Conservation (phyloP, 1,284 basidiomycete genomes). For the Sporisorium scitamineum region DNA sequence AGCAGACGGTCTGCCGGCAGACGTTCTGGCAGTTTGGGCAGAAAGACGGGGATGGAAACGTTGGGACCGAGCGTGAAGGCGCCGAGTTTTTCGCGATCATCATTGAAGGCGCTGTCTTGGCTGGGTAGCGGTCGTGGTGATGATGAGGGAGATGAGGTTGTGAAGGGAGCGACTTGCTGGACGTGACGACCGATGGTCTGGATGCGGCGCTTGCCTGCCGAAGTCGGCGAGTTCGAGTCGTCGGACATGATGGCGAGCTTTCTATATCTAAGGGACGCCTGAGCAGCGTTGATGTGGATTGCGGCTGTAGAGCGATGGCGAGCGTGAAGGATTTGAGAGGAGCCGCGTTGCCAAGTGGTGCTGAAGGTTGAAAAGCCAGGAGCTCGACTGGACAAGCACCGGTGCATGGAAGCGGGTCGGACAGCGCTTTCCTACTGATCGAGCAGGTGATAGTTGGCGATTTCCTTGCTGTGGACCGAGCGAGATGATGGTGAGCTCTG, state of each 20-base stretch:
- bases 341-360: background rate
- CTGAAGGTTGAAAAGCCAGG: conserved; percentile 5
- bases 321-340: conserved; percentile 1
- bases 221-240: conserved; percentile 25
- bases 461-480: no score
- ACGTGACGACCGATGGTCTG: conserved; percentile 45
- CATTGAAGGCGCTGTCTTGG: conserved; percentile 10
- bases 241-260: conserved; percentile 20
- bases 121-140: conserved; percentile 23
- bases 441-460: background rate
- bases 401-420: conserved; percentile 23
- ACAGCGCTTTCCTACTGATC: background rate
- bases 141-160: conserved; percentile 22
- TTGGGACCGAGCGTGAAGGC: conserved; percentile 63
- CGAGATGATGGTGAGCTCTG: background rate
- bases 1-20: conserved; percentile 60
- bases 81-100: conserved; percentile 52
- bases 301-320: background rate
- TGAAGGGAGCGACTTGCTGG: conserved; percentile 32
- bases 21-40: conserved; percentile 52
- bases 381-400: conserved; percentile 13
- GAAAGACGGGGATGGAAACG: conserved; percentile 63
- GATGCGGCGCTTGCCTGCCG: conserved; percentile 38
- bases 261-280: background rate
- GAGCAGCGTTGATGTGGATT: background rate